Percentiles rank a stretch among this genome's conserved stretches.
These are phyloP conservation scores for Penicillium salamii DNA, from an alignment of 495 filamentous ascomycete genomes.

Conservation along the genomic window DNA sequence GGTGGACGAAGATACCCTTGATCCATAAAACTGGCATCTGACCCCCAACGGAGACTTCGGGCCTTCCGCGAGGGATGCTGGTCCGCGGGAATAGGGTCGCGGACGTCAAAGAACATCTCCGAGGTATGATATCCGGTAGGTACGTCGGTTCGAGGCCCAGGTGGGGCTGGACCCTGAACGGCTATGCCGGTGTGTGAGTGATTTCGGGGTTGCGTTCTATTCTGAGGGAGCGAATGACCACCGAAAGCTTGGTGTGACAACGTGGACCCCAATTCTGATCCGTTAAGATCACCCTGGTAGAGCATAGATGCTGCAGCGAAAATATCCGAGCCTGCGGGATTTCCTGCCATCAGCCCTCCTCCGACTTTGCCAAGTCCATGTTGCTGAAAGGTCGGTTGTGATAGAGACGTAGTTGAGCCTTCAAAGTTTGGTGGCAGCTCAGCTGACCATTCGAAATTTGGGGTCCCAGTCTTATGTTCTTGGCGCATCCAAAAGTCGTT, in stretches of 20 bases:
- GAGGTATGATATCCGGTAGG: slow-evolving; percentile 41
- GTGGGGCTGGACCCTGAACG: slow-evolving; percentile 12
- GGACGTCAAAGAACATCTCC: slow-evolving; percentile 45
- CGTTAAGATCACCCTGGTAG: slow-evolving; percentile 36
- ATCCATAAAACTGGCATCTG: slow-evolving; percentile 59
- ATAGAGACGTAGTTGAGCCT: slow-evolving; percentile 60
- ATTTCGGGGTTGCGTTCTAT: slow-evolving; percentile 17
- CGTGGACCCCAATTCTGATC: slow-evolving; percentile 25
- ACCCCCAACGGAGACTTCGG: slow-evolving; percentile 58
- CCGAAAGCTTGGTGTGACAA: slow-evolving; percentile 32
- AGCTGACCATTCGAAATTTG: slow-evolving; percentile 50
- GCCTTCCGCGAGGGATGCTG: slow-evolving; percentile 39
- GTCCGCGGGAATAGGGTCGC: slow-evolving; percentile 38
- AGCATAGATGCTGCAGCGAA: slow-evolving; percentile 51
- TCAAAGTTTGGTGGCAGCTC: slow-evolving; percentile 60
- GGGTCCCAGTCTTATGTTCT: slow-evolving; percentile 44
- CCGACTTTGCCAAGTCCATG: slow-evolving; percentile 25
- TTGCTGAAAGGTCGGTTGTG: slow-evolving; percentile 42
- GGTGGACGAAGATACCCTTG: slow-evolving; percentile 55
- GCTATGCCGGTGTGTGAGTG: slow-evolving; percentile 18
- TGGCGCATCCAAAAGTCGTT: slow-evolving; percentile 46
- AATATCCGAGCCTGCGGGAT: slow-evolving; percentile 40
- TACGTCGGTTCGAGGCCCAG: slow-evolving; percentile 20
- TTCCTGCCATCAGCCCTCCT: slow-evolving; percentile 18
- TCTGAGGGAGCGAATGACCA: slow-evolving; percentile 22